phyloP scores from a whole-genome alignment of 2,329 filamentous ascomycete genomes.

The Cercospora sesami region DNA sequence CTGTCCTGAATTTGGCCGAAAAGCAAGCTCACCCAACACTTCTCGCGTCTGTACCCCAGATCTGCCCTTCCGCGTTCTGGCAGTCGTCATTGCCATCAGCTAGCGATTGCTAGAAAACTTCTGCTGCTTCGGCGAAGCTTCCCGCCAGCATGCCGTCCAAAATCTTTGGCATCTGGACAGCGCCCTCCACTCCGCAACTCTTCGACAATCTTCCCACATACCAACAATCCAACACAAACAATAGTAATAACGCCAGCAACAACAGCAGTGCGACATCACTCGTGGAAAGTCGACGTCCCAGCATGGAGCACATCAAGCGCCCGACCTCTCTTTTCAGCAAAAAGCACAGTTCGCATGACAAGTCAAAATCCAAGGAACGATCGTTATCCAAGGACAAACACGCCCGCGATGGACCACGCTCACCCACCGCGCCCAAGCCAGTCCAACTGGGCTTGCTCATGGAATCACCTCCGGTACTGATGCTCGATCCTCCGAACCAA shows the following conservation, averaged over 20 bases:
- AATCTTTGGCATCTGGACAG: slow-evolving; percentile 37
- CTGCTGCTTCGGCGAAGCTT: neutral
- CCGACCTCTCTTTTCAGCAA: slow-evolving; percentile 28
- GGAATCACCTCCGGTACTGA: slow-evolving; percentile 82
- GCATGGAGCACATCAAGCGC: slow-evolving; percentile 42
- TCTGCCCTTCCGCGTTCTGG: neutral
- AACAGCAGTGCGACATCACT: slow-evolving; percentile 16
- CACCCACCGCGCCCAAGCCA: slow-evolving; percentile 37
- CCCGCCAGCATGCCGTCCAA: slow-evolving; percentile 35
- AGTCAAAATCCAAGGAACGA: slow-evolving; percentile 32
- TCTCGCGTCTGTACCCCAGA: slow-evolving; percentile 8
- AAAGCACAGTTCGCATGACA: slow-evolving; percentile 24
- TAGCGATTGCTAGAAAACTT: slow-evolving; percentile 9
- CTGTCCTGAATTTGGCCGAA: neutral
- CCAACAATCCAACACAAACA: slow-evolving; percentile 17
- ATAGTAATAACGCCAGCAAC: slow-evolving; percentile 14
- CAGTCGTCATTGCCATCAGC: slow-evolving; percentile 13
- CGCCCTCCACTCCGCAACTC: slow-evolving; percentile 14
- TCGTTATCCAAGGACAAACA: slow-evolving; percentile 35
- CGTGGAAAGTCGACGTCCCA: slow-evolving; percentile 24
- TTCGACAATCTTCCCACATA: slow-evolving; percentile 16
- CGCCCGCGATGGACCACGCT: slow-evolving; percentile 23
- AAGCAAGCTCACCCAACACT: neutral
- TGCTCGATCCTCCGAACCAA: slow-evolving; percentile 71
- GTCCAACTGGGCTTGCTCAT: slow-evolving; percentile 63